Conservation (phyloP, 2,329 filamentous ascomycete genomes). For the Leptosphaerulina australis region DNA sequence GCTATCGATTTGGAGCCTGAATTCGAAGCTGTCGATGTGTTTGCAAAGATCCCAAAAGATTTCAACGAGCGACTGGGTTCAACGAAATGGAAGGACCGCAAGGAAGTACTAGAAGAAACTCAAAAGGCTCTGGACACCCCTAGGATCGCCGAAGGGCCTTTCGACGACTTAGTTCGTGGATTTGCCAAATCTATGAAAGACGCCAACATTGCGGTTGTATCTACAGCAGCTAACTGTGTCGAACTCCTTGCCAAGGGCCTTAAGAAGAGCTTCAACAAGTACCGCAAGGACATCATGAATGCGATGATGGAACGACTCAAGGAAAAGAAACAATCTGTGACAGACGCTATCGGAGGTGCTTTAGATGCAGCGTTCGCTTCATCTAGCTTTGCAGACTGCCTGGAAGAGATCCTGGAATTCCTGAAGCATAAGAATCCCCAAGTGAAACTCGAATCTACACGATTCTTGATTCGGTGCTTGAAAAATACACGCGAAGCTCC, state of each 20-base stretch:
- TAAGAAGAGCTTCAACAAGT: constrained; percentile 76
- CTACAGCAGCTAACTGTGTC: constrained; percentile 89
- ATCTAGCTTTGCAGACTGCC: constrained; percentile 78
- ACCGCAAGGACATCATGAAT: constrained; percentile 78
- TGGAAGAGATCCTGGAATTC: constrained; percentile 88
- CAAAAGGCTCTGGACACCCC: constrained; percentile 80
- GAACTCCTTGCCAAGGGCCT: constrained; percentile 87
- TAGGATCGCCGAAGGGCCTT: constrained; percentile 88
- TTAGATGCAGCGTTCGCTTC: constrained; percentile 73
- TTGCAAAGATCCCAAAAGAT: constrained; percentile 78
- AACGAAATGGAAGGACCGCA: constrained; percentile 97
- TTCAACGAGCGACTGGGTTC: constrained; percentile 85
- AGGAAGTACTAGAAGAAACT: constrained; percentile 87
- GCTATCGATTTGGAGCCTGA: constrained; percentile 72
- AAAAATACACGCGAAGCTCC: constrained; percentile 84
- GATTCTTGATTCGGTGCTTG: constrained; percentile 88
- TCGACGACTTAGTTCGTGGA: constrained; percentile 79
- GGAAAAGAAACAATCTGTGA: constrained; percentile 90
- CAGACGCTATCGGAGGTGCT: constrained; percentile 85
- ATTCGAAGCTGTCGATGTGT: constrained; percentile 83
- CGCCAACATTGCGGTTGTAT: constrained; percentile 93
- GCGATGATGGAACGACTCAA: constrained; percentile 96
- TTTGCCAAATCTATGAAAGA: constrained; percentile 99
- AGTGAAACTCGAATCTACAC: constrained; percentile 93
- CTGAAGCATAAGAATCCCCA: constrained; percentile 95